These are phyloP conservation scores for Naganishia sp. DNA, from an alignment of 1,284 basidiomycete species.

Conservation along the genomic window DNA sequence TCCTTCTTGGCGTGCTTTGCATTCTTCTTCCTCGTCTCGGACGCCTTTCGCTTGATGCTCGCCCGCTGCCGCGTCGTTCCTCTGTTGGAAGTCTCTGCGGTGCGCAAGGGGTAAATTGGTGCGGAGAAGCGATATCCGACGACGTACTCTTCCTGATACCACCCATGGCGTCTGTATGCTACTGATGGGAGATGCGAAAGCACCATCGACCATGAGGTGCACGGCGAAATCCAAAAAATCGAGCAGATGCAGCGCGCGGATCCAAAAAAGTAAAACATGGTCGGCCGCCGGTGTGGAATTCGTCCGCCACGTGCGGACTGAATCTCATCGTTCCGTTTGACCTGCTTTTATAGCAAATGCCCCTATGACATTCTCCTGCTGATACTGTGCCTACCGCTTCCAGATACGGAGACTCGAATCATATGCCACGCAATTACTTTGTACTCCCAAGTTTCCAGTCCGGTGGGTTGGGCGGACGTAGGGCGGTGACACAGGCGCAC, in stretches of 20 bases:
- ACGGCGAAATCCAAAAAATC: conserved; percentile 11
- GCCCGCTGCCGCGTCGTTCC: conserved; percentile 70
- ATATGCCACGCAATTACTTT: too few species aligned
- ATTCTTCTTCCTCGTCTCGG: conserved; percentile 75
- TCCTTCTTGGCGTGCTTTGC: conserved; percentile 80
- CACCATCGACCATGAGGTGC: neutral
- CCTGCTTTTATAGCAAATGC: too few species aligned
- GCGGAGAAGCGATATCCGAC: neutral
- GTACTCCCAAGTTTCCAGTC: too few species aligned
- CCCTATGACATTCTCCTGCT: too few species aligned
- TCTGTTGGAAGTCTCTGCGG: conserved; percentile 79
- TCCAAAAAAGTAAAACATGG: neutral
- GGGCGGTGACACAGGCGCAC: too few species aligned
- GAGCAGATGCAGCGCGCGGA: conserved; percentile 12
- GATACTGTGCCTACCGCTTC: too few species aligned
- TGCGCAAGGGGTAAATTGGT: neutral
- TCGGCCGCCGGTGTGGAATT: conserved; percentile 6
- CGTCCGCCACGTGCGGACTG: too few species aligned
- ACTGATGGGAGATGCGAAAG: neutral
- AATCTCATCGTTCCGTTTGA: too few species aligned
- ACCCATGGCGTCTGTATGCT: conserved; percentile 61
- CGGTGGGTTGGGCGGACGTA: too few species aligned
- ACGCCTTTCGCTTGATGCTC: conserved; percentile 75
- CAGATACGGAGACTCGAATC: too few species aligned
- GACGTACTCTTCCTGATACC: conserved; percentile 70